A percentile compares a stretch with the other conserved stretches of the same genome.
These are phyloP conservation scores for Zostera marina DNA, from an alignment of 116 monocot species.

Conservation along the genomic window DNA sequence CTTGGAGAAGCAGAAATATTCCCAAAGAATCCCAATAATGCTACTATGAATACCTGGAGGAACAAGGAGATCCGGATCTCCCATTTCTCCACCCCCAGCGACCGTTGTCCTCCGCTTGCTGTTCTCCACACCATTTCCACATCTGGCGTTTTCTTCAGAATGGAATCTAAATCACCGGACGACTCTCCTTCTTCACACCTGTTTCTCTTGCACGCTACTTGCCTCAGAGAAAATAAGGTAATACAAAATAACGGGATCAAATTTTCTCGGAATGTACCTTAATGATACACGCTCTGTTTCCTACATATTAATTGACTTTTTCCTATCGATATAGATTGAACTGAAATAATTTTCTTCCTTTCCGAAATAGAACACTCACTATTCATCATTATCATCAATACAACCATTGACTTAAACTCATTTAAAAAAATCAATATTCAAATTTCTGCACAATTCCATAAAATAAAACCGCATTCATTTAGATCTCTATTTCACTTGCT, in stretches of 20 bases:
- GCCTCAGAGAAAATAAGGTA: slow-evolving; percentile 97
- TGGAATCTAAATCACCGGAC: slow-evolving; percentile 47
- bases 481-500: no score
- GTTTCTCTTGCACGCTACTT: slow-evolving; percentile 47
- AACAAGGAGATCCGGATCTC: slow-evolving; percentile 72
- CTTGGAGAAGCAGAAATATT: slow-evolving; percentile 78
- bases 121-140: slow-evolving; percentile 66
- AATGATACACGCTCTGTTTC: no score
- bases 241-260: slow-evolving; percentile 1
- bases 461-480: no score
- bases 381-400: no score
- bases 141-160: slow-evolving; percentile 47
- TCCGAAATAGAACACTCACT: no score
- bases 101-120: slow-evolving; percentile 86
- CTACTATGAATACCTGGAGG: slow-evolving; percentile 17
- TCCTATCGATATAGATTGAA: no score
- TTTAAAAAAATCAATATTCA: no score
- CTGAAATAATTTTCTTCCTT: no score
- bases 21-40: slow-evolving; percentile 35
- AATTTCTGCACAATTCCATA: no score
- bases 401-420: no score
- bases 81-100: slow-evolving; percentile 62
- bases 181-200: slow-evolving; percentile 19
- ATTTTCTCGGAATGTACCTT: no score
- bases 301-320: no score